Conservation (phyloP, 805 yeast genomes). For the Yamadazyma kitorensis region DNA sequence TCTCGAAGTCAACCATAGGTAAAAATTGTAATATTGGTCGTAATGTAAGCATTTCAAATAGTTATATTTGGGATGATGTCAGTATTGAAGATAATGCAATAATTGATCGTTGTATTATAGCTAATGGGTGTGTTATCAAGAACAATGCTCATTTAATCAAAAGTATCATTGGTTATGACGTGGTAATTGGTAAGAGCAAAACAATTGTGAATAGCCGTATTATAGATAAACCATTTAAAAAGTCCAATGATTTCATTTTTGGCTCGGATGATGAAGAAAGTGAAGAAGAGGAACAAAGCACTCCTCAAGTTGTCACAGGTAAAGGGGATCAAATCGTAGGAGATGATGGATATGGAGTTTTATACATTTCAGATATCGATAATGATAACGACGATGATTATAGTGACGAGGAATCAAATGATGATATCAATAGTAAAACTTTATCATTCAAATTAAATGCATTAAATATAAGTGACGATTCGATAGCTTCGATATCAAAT, state of each 20-base stretch:
- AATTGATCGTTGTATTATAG: conserved; percentile 67
- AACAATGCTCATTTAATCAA: conserved; percentile 50
- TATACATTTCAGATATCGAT: conserved; percentile 48
- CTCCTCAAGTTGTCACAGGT: conserved; percentile 17
- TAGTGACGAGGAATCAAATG: conserved; percentile 21
- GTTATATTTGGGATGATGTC: conserved; percentile 87
- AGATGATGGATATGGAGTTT: conserved; percentile 47
- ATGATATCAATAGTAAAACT: conserved; percentile 1
- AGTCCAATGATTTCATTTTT: conserved; percentile 16
- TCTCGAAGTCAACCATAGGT: conserved; percentile 78
- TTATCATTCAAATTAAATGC: conserved; percentile 17
- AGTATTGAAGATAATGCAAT: conserved; percentile 61
- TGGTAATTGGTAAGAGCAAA: conserved; percentile 55
- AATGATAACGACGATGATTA: conserved; percentile 40
- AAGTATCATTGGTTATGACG: conserved; percentile 77
- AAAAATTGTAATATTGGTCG: conserved; percentile 81
- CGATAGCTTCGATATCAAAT: conserved; percentile 50
- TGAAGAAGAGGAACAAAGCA: conserved; percentile 13
- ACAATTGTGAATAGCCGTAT: conserved; percentile 52
- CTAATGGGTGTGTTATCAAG: conserved; percentile 58
- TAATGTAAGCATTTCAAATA: conserved; percentile 64
- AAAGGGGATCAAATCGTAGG: conserved; percentile 46
- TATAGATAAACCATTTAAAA: conserved; percentile 45
- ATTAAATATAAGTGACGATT: conserved; percentile 55
- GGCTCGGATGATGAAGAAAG: conserved; percentile 25